A percentile compares a stretch with the other conserved stretches of the same genome.
Conservation (phyloP, 495 filamentous ascomycete species). For the Aspergillus panamensis region DNA sequence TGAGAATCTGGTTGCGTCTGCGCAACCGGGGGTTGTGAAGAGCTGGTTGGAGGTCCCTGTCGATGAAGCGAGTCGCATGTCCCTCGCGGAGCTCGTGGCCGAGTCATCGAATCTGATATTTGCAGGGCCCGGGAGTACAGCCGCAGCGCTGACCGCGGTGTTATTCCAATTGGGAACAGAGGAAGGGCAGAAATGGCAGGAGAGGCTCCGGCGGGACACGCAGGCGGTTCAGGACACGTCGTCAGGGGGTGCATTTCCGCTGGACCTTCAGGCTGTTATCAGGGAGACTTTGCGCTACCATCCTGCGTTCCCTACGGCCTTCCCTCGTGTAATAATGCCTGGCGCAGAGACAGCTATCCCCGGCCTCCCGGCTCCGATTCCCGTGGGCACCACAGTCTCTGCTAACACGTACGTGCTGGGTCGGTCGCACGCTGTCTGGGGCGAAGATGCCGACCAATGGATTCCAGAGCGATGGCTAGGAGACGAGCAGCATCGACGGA, state of each 20-base stretch:
- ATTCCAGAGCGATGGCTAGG: conserved; percentile 55
- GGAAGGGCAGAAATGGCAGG: conserved; percentile 20
- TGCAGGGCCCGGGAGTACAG: conserved; percentile 20
- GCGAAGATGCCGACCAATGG: conserved; percentile 52
- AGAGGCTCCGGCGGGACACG: conserved; percentile 11
- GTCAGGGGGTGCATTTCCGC: conserved; percentile 34
- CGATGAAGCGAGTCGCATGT: conserved; percentile 17
- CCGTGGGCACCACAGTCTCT: conserved; percentile 55
- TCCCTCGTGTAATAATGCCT: conserved; percentile 42
- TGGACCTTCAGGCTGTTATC: conserved; percentile 65
- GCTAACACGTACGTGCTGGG: conserved; percentile 56
- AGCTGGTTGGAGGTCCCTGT: conserved; percentile 17
- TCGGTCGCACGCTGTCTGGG: conserved; percentile 51
- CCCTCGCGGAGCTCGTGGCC: conserved; percentile 9
- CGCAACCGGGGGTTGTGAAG: conserved; percentile 18
- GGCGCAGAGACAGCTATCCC: conserved; percentile 20
- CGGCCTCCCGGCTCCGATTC: conserved; percentile 48
- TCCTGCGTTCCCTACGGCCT: conserved; percentile 65
- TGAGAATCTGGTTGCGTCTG: background rate
- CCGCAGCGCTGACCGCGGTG: conserved; percentile 17
- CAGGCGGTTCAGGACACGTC: background rate
- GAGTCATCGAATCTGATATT: conserved; percentile 20
- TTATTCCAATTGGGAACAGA: conserved; percentile 16
- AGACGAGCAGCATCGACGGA: conserved; percentile 43
- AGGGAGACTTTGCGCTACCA: conserved; percentile 70